Evolutionary conservation across 805 yeast species (phyloP).

Genomic region (Grigorovia transvaalensis): DNA sequence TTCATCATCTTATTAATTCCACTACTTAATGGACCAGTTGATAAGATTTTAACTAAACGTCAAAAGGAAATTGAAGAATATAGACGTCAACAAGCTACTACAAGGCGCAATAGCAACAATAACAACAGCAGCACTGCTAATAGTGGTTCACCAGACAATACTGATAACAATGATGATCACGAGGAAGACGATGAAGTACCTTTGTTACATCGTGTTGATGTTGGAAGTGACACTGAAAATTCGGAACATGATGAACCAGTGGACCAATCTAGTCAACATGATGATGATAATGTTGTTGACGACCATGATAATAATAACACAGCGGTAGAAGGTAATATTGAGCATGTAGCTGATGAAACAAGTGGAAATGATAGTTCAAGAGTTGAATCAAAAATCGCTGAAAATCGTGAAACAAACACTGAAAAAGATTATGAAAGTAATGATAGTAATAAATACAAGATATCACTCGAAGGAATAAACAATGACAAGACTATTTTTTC

Average conservation of each 20-base stretch:
- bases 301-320: background rate
- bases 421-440: no score
- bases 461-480: no score
- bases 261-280: no score
- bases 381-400: no score
- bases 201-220: background rate
- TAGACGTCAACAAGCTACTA: background rate
- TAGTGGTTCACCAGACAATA: background rate
- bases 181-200: background rate
- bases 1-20: slow-evolving; percentile 19
- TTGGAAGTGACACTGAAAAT: background rate
- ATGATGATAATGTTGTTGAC: no score
- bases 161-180: background rate
- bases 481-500: no score
- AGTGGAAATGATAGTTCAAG: no score
- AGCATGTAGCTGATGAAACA: background rate
- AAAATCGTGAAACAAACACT: no score
- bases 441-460: no score
- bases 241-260: no score
- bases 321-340: background rate
- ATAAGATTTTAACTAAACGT: slow-evolving; percentile 4
- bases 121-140: no score
- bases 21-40: slow-evolving; percentile 8
- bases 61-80: background rate
- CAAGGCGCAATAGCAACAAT: no score